Conservation (phyloP, 306 rosid genomes). For the Trifolium pratense region DNA sequence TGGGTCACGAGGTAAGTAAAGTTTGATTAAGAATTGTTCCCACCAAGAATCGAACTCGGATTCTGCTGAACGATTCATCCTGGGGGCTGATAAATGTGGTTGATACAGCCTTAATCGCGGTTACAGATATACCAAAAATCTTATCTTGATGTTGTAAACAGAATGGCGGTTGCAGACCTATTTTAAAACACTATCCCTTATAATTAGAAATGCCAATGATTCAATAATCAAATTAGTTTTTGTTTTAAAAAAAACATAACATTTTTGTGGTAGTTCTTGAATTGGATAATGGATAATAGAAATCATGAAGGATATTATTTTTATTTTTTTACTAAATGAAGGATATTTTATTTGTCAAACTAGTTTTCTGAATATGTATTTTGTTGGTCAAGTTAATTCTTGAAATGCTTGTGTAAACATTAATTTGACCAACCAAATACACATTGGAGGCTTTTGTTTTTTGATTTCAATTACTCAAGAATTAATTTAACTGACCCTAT, state of each 20-base stretch:
- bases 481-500: background rate
- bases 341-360: background rate
- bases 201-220: slow-evolving; percentile 10
- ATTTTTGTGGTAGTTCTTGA: background rate
- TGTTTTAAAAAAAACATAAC: background rate
- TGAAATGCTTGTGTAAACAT: background rate
- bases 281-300: background rate
- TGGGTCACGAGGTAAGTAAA: too few relatives aligned
- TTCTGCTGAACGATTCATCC: too few relatives aligned
- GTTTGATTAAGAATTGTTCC: too few relatives aligned
- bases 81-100: background rate
- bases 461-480: background rate
- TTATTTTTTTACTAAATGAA: background rate
- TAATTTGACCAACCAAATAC: background rate
- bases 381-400: background rate
- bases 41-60: too few relatives aligned
- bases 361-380: background rate
- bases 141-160: background rate
- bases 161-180: background rate
- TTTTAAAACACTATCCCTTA: background rate
- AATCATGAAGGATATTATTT: background rate
- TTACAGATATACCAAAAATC: background rate
- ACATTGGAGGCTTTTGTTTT: background rate
- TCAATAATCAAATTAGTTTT: background rate
- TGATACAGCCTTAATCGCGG: background rate